Evolutionary conservation across 2,329 filamentous ascomycete species (phyloP).

Genomic region (Rutstroemia sp.): DNA sequence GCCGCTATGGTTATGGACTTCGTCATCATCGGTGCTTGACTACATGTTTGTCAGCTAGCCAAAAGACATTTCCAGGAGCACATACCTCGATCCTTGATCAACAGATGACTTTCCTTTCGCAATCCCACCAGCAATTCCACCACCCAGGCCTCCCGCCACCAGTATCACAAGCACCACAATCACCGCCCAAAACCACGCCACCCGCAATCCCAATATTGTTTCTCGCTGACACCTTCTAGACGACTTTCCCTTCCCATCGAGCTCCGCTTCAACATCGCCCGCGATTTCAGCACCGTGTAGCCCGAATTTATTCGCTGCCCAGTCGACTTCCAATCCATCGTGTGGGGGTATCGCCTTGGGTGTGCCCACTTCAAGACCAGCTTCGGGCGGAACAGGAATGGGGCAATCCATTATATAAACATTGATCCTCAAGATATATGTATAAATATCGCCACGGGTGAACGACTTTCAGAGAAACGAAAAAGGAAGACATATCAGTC

Average conservation of each 20-base stretch:
- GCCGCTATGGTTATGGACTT: too few species aligned
- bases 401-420: not conserved
- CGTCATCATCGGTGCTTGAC: too few species aligned
- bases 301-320: not conserved
- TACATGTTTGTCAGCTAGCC: too few species aligned
- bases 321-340: not conserved
- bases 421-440: not conserved
- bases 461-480: not conserved
- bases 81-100: too few species aligned
- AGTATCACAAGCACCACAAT: not conserved
- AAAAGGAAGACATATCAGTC: not conserved
- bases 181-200: not conserved
- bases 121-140: not conserved
- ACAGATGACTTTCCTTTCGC: too few species aligned
- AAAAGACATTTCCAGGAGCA: too few species aligned
- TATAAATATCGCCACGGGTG: not conserved
- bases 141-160: not conserved
- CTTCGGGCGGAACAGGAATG: not conserved
- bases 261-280: not conserved
- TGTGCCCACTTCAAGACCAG: not conserved
- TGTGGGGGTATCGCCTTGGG: not conserved
- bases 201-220: not conserved
- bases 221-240: not conserved
- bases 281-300: not conserved
- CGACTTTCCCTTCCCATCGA: not conserved